These are phyloP conservation scores for Amanita thiersii DNA, from an alignment of 768 basidiomycete species.

Conservation along the genomic window DNA sequence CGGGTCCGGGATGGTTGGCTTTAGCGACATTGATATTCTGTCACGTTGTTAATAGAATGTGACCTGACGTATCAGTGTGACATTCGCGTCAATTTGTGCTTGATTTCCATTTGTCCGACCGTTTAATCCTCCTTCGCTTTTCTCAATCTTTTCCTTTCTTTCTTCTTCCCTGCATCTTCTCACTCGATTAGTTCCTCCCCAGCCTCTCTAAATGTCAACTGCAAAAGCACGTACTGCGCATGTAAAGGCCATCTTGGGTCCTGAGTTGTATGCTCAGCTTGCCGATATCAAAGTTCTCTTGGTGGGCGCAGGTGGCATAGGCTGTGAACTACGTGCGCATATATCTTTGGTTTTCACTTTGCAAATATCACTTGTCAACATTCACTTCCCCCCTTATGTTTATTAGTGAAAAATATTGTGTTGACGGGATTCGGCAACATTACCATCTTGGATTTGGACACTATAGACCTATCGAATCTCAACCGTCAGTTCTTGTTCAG, in stretches of 20 bases:
- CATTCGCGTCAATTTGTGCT: constrained; percentile 4
- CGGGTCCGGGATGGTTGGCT: constrained; percentile 29
- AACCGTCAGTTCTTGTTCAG: constrained; percentile 96
- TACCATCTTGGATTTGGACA: constrained; percentile 92
- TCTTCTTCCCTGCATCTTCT: too few relatives aligned
- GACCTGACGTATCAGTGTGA: constrained; percentile 6
- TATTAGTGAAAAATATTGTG: constrained; percentile 88
- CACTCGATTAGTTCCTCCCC: too few relatives aligned
- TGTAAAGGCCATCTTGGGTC: constrained; percentile 73
- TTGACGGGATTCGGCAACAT: constrained; percentile 89
- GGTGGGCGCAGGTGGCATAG: constrained; percentile 96
- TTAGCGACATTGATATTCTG: constrained; percentile 25
- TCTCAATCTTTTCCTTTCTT: background rate
- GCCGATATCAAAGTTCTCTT: constrained; percentile 67
- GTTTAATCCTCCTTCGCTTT: background rate
- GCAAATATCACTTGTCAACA: background rate
- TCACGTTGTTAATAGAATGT: background rate
- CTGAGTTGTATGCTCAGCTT: constrained; percentile 54
- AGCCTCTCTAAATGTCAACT: constrained; percentile 28
- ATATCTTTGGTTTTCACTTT: background rate
- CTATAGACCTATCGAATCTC: constrained; percentile 95
- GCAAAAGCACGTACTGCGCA: constrained; percentile 47
- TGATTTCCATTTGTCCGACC: background rate
- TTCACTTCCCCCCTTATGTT: background rate
- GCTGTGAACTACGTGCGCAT: constrained; percentile 81